A percentile compares a stretch with the other conserved stretches of the same genome.
phyloP scores from a whole-genome alignment of 1,284 basidiomycete species.

The Irpex lacteus region DNA sequence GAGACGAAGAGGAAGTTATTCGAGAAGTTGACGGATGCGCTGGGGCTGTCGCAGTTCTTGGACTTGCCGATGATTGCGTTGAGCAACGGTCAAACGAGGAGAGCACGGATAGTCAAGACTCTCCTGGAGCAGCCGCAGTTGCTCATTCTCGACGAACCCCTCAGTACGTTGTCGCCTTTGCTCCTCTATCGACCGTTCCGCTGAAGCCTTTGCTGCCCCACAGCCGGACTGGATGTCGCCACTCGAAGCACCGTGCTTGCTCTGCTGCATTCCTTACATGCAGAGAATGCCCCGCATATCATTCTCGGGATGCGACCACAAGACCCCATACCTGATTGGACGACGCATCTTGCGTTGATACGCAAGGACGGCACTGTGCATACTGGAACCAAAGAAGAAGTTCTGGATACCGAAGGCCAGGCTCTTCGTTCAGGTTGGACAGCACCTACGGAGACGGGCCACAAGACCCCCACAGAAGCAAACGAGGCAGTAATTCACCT shows the following conservation, averaged over 20 bases:
- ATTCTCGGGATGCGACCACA: conserved; percentile 81
- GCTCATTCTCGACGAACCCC: conserved; percentile 82
- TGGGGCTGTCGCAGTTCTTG: conserved; percentile 63
- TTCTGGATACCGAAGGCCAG: conserved; percentile 12
- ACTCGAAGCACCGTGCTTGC: conserved; percentile 56
- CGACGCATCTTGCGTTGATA: conserved; percentile 73
- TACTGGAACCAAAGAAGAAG: conserved; percentile 27
- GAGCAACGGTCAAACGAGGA: conserved; percentile 89
- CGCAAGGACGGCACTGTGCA: conserved; percentile 29
- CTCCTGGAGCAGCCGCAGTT: conserved; percentile 70
- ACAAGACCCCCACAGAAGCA: conserved; percentile 1
- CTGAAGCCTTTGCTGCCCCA: not conserved
- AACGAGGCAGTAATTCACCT: conserved; percentile 55
- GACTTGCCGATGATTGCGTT: conserved; percentile 81
- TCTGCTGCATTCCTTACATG: conserved; percentile 61
- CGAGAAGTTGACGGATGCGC: conserved; percentile 45
- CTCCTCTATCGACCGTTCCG: not conserved
- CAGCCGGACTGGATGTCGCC: conserved; percentile 73
- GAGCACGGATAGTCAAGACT: conserved; percentile 82
- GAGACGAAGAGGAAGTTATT: conserved; percentile 36
- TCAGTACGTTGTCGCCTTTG: conserved; percentile 48
- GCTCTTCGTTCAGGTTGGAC: not conserved
- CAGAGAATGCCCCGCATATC: conserved; percentile 37
- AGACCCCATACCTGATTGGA: conserved; percentile 81
- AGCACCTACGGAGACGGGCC: not conserved